These are phyloP conservation scores for Taiozyma sp. DNA, from an alignment of 1,139 yeast species.

Conservation along the genomic window DNA sequence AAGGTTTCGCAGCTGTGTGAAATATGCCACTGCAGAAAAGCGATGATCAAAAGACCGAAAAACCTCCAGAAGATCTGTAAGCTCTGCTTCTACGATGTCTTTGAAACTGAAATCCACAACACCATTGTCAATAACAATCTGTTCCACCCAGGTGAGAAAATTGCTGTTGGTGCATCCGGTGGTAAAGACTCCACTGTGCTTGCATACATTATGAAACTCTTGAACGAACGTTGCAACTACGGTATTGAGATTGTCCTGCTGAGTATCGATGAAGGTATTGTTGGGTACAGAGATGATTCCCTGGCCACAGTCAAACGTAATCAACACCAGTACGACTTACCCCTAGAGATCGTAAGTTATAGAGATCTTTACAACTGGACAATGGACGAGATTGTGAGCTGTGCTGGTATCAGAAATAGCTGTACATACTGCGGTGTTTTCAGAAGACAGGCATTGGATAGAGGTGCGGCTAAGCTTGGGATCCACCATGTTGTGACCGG, in stretches of 20 bases:
- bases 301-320: slow-evolving; percentile 94
- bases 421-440: slow-evolving; percentile 98
- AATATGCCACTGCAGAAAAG: slow-evolving; percentile 78
- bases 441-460: slow-evolving; percentile 90
- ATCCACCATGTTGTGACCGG: slow-evolving; percentile 95
- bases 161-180: slow-evolving; percentile 98
- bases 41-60: slow-evolving; percentile 88
- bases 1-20: slow-evolving; percentile 61
- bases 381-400: slow-evolving; percentile 95
- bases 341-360: slow-evolving; percentile 84
- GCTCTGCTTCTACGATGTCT: slow-evolving; percentile 81
- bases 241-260: slow-evolving; percentile 77
- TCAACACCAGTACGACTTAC: slow-evolving; percentile 82
- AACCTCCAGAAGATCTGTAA: slow-evolving; percentile 90
- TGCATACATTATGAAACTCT: slow-evolving; percentile 79
- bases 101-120: slow-evolving; percentile 93
- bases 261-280: slow-evolving; percentile 94
- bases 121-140: slow-evolving; percentile 69
- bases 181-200: slow-evolving; percentile 97
- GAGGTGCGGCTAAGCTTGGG: slow-evolving; percentile 89
- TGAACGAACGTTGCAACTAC: slow-evolving; percentile 84
- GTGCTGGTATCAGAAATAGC: slow-evolving; percentile 90
- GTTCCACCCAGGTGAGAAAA: slow-evolving; percentile 74
- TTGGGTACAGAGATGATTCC: slow-evolving; percentile 96
- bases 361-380: slow-evolving; percentile 92